Conservation (phyloP, 225 moss, liverwort and hornwort genomes). For the Sphagnum contortum region DNA sequence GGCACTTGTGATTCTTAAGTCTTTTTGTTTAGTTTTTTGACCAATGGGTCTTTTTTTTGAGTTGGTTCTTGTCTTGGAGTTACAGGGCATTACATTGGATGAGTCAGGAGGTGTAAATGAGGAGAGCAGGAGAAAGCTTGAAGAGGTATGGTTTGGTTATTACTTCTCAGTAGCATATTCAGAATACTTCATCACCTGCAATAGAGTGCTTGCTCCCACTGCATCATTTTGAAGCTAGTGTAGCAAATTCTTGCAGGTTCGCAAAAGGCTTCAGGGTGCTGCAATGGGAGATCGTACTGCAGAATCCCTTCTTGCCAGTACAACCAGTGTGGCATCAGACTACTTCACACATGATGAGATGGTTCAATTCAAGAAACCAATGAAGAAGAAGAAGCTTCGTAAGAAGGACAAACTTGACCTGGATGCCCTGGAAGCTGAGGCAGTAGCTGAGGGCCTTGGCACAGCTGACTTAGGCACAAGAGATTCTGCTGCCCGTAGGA, state of each 20-base stretch:
- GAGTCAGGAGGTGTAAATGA: slow-evolving; percentile 74
- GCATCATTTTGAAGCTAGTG: too few species aligned
- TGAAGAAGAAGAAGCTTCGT: slow-evolving; percentile 97
- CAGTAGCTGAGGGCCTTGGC: slow-evolving; percentile 80
- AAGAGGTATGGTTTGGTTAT: slow-evolving; percentile 46
- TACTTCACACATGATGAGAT: slow-evolving; percentile 90
- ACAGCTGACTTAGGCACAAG: slow-evolving; percentile 70
- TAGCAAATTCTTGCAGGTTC: slow-evolving; percentile 47
- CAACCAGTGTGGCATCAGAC: slow-evolving; percentile 60
- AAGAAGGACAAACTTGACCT: slow-evolving; percentile 80
- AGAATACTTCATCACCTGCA: too few species aligned
- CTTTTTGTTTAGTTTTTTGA: too few species aligned
- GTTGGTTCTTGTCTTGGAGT: too few species aligned
- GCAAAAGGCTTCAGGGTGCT: slow-evolving; percentile 64
- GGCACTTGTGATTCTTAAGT: too few species aligned
- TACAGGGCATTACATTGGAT: slow-evolving; percentile 76
- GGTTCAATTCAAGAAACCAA: slow-evolving; percentile 95
- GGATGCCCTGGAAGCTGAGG: slow-evolving; percentile 95
- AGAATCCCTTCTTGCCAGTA: slow-evolving; percentile 53
- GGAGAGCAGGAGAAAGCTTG: slow-evolving; percentile 65
- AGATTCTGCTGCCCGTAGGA: slow-evolving; percentile 43
- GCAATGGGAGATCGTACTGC: slow-evolving; percentile 59
- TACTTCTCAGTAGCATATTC: neutral
- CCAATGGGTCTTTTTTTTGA: too few species aligned
- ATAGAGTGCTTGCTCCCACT: too few species aligned